These are phyloP conservation scores for Tetrapisispora arboricola DNA, from an alignment of 805 yeast genomes.

Conservation along the genomic window DNA sequence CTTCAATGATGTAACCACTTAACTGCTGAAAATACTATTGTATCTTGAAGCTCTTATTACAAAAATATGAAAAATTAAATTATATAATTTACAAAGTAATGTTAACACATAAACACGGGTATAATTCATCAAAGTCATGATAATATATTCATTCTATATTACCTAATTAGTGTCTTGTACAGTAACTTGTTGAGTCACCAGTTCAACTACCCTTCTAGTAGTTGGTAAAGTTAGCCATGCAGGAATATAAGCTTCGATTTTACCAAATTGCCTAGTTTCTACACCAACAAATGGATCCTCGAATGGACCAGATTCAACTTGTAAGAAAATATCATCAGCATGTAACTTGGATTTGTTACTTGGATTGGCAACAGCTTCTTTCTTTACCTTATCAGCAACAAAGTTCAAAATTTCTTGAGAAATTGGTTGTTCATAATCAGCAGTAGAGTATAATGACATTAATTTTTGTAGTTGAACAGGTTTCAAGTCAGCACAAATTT, in stretches of 20 bases:
- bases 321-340: constrained; percentile 52
- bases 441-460: constrained; percentile 78
- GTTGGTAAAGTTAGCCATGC: constrained; percentile 86
- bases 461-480: constrained; percentile 94
- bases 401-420: constrained; percentile 69
- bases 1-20: no score
- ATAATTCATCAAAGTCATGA: constrained; percentile 1
- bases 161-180: constrained; percentile 24
- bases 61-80: neutral
- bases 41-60: neutral
- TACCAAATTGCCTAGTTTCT: constrained; percentile 64
- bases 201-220: constrained; percentile 78
- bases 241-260: constrained; percentile 87
- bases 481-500: constrained; percentile 85
- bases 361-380: constrained; percentile 53
- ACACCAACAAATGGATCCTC: constrained; percentile 76
- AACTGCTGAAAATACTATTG: no score
- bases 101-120: neutral
- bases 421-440: constrained; percentile 91
- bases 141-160: neutral
- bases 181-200: constrained; percentile 74
- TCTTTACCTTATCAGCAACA: constrained; percentile 71
- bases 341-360: constrained; percentile 37
- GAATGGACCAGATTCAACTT: constrained; percentile 61
- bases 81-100: neutral